These are phyloP conservation scores for Paracoccidioides brasiliensis DNA, from an alignment of 2,329 filamentous ascomycete genomes.

Conservation along the genomic window DNA sequence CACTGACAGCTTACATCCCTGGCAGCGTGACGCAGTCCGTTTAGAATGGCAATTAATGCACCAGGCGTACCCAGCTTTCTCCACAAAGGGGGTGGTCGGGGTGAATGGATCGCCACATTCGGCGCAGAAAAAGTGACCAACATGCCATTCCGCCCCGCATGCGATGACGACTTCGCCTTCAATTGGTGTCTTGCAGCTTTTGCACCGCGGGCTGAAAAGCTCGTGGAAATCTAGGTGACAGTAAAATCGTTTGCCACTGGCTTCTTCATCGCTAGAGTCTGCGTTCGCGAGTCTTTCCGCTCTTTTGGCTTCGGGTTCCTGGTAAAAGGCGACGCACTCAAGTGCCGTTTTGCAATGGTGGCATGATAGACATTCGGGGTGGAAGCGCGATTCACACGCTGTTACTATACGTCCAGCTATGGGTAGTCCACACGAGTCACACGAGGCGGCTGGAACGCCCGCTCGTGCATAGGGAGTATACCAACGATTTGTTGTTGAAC, in stretches of 20 bases:
- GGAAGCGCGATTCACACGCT: conserved; percentile 70
- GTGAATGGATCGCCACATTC: conserved; percentile 81
- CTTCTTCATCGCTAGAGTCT: conserved; percentile 48
- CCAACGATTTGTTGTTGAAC: conserved; percentile 19
- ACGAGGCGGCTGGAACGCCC: conserved; percentile 52
- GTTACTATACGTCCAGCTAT: conserved; percentile 87
- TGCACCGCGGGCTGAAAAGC: conserved; percentile 80
- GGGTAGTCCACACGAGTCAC: conserved; percentile 68
- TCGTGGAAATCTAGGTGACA: conserved; percentile 99
- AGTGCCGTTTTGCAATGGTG: conserved; percentile 75
- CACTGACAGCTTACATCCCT: conserved; percentile 69
- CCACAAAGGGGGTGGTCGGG: conserved; percentile 64
- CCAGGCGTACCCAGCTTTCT: conserved; percentile 97
- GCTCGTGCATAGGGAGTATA: conserved; percentile 34
- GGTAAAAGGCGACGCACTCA: conserved; percentile 92
- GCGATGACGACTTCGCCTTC: conserved; percentile 89
- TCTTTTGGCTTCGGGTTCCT: conserved; percentile 65
- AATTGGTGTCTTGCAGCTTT: conserved; percentile 92
- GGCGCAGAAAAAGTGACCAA: conserved; percentile 96
- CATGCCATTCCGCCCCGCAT: conserved; percentile 90
- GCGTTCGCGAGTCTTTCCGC: conserved; percentile 56
- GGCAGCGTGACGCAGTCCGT: conserved; percentile 79
- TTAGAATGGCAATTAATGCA: conserved; percentile 87
- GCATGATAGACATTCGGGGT: conserved; percentile 86
- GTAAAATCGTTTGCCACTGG: conserved; percentile 61